Evolutionary conservation across 306 rosid species (phyloP).

Genomic region (Casuarina cunninghamiana): DNA sequence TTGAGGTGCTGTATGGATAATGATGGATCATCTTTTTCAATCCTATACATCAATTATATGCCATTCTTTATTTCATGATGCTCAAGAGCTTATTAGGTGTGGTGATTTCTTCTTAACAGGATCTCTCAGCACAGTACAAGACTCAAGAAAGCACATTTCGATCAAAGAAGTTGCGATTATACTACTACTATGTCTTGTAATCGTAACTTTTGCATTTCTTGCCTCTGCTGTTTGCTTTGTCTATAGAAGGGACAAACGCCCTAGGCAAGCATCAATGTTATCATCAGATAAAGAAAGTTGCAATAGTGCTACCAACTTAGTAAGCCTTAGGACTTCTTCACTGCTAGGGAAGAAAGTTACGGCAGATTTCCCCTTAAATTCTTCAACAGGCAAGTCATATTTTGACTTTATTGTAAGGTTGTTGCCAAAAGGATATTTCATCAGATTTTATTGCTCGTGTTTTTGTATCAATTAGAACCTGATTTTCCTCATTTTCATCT

Average conservation of each 20-base stretch:
- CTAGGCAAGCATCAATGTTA: conserved; percentile 46
- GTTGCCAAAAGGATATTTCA: conserved; percentile 1
- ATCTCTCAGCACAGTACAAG: conserved; percentile 36
- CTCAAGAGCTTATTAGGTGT: conserved; percentile 24
- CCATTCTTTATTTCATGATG: conserved; percentile 18
- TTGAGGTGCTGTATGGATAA: conserved; percentile 13
- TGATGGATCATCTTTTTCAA: background rate
- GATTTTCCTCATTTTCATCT: conserved; percentile 1
- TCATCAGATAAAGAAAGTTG: conserved; percentile 69
- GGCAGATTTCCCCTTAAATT: conserved; percentile 45
- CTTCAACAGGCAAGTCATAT: conserved; percentile 46
- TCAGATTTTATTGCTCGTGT: conserved; percentile 6
- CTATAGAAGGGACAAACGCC: conserved; percentile 45
- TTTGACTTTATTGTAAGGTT: conserved; percentile 10
- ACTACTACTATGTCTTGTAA: conserved; percentile 49
- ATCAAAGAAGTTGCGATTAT: conserved; percentile 60
- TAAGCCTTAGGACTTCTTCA: conserved; percentile 55
- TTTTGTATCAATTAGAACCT: conserved; percentile 2
- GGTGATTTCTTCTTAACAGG: conserved; percentile 56
- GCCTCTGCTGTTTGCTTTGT: conserved; percentile 56
- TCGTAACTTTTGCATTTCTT: conserved; percentile 71
- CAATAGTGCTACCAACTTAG: conserved; percentile 61
- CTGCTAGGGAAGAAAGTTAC: conserved; percentile 45
- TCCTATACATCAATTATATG: background rate
- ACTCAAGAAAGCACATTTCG: conserved; percentile 61